These are phyloP conservation scores for Monilinia laxa DNA, from an alignment of 2,329 filamentous ascomycete species.

Conservation along the genomic window DNA sequence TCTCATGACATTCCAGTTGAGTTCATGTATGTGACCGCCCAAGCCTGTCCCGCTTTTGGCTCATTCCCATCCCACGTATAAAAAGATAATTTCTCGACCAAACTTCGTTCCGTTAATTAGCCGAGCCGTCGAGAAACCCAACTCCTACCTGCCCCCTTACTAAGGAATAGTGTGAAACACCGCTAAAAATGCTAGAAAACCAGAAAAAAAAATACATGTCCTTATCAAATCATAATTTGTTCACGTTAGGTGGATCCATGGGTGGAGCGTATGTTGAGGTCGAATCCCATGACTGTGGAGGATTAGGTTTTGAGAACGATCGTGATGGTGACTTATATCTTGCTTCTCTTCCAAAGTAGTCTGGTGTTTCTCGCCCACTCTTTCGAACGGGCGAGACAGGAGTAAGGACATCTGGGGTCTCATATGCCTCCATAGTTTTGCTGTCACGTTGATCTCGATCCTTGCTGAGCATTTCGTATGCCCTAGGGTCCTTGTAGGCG, in stretches of 20 bases:
- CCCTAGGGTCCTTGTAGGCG: conserved; percentile 61
- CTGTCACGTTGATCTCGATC: conserved; percentile 38
- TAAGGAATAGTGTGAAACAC: background rate
- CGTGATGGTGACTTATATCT: conserved; percentile 48
- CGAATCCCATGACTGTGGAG: conserved; percentile 40
- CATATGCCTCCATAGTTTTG: conserved; percentile 37
- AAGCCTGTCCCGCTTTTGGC: background rate
- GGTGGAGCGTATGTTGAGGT: conserved; percentile 32
- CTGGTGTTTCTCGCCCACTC: conserved; percentile 39
- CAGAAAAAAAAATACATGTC: background rate
- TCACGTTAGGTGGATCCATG: conserved; percentile 38
- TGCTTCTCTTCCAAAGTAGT: conserved; percentile 46
- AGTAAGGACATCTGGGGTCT: conserved; percentile 25
- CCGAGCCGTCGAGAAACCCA: conserved; percentile 2
- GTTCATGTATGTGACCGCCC: background rate
- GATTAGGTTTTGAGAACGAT: conserved; percentile 50
- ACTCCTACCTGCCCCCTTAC: background rate
- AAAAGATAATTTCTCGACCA: background rate
- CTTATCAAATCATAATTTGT: conserved; percentile 34
- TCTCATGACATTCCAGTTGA: background rate
- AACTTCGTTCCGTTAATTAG: background rate
- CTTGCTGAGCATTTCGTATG: conserved; percentile 75
- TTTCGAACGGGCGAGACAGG: conserved; percentile 35
- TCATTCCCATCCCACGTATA: background rate
- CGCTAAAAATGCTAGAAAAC: conserved; percentile 10